Evolutionary conservation across 768 basidiomycete genomes (phyloP), one percentile per base, ranked within the genome.

Genomic region (Russula emetica): DNA sequence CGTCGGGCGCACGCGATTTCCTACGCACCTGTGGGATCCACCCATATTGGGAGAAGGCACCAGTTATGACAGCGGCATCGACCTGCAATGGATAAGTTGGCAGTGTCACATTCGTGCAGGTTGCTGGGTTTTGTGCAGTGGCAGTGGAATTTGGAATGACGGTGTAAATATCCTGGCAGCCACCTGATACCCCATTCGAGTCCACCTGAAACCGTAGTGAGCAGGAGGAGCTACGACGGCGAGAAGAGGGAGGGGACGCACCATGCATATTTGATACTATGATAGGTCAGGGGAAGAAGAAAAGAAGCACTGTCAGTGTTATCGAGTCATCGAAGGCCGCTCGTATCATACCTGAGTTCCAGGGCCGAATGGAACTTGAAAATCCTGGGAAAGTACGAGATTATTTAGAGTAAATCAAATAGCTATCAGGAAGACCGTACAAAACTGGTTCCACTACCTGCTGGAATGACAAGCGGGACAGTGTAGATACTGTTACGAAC

Each of bases 211-310:
- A 3, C 2, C 53, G 22, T 0, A 53, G 26, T 62, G 61, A 54
- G 42, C 38, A 14, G 13, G 56, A 22, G 1, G 22, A 51, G 42
- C 13, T 26, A 34, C n/a, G 26, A 24, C 40, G 34, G 32, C 30
- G 54, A 38, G 5, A 38, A 38, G 5, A 5, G 38, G 38, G 18
- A 49, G 18, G 32, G 42, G 1, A 55, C 76, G 57, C 47, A 85
- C 84, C 85, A 87, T 86, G 76, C 85, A 87, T 68, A 84, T 82
- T 76, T 86, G 84, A 71, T 84, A 87, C 81, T 84, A n/a, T n/a
- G n/a, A n/a, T n/a, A 49, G 13, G 56, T 36, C 10, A 26, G 30
- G 28, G 16, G n/a, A 11, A 55, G n/a, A 10, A 55, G 22, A 58
- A 24, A 34, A 58, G 30, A n/a, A 38, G 32, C n/a, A 26, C 11